Evolutionary conservation across 108 stramenopile species (phyloP).

Genomic region (Skeletonema costatum): DNA sequence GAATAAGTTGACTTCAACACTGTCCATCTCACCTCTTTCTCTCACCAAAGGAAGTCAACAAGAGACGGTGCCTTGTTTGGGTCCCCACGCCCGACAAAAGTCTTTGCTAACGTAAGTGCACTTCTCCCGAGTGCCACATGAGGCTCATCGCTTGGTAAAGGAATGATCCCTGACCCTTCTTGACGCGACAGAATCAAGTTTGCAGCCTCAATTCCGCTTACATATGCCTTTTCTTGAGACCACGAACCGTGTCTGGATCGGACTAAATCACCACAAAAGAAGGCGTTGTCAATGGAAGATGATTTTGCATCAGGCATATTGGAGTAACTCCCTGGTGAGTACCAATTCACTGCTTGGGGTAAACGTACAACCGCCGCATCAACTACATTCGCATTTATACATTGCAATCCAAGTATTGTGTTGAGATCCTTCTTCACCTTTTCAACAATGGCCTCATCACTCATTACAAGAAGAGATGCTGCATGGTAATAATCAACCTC

Average conservation of each 20-base stretch:
- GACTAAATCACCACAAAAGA: constrained; percentile 80
- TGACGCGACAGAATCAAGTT: constrained; percentile 53
- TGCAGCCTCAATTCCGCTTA: constrained; percentile 77
- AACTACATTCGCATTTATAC: constrained; percentile 44
- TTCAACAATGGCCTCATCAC: constrained; percentile 63
- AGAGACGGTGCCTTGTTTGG: constrained; percentile 47
- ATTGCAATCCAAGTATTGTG: constrained; percentile 53
- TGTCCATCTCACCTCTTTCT: too few relatives aligned
- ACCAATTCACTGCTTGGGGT: constrained; percentile 79
- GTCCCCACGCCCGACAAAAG: constrained; percentile 39
- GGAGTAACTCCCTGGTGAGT: constrained; percentile 66
- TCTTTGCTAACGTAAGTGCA: constrained; percentile 25
- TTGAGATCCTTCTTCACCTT: constrained; percentile 69
- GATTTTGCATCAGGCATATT: constrained; percentile 65
- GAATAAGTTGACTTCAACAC: too few relatives aligned
- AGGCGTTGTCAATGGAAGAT: constrained; percentile 55
- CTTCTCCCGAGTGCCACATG: constrained; percentile 69
- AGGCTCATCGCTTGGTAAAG: constrained; percentile 63
- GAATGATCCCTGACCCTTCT: constrained; percentile 45
- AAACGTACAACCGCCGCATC: constrained; percentile 72
- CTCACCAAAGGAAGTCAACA: constrained; percentile 64
- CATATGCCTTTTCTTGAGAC: constrained; percentile 88
- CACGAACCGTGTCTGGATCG: constrained; percentile 78
- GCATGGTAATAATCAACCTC: constrained; percentile 90
- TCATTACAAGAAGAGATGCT: constrained; percentile 62